Conservation (phyloP, 1,284 basidiomycete species). For the Entoloma clypeatum region DNA sequence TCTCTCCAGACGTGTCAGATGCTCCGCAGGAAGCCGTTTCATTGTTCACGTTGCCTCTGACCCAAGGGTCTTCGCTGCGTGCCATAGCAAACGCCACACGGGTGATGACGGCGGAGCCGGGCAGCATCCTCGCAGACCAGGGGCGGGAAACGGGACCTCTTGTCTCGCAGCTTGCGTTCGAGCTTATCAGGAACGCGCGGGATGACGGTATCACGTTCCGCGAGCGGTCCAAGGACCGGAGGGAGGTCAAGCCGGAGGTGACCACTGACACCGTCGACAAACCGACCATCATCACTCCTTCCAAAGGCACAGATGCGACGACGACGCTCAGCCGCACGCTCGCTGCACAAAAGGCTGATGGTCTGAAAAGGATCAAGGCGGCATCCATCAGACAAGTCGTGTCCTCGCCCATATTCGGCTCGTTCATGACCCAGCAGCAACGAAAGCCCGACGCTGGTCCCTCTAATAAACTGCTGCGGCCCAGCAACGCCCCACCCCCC, state of each 20-base stretch:
- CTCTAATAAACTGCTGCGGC: conserved; percentile 17
- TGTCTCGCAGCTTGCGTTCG: conserved; percentile 64
- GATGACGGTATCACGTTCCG: conserved; percentile 61
- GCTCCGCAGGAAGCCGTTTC: conserved; percentile 16
- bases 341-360: conserved; percentile 30
- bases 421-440: conserved; percentile 52
- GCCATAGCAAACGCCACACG: conserved; percentile 84
- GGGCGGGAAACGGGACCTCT: conserved; percentile 59
- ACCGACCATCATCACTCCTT: conserved; percentile 36
- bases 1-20: conserved; percentile 31
- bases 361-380: conserved; percentile 34
- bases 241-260: conserved; percentile 29
- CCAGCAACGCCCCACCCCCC: too few relatives aligned
- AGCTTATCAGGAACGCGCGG: conserved; percentile 69
- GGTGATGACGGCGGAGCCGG: conserved; percentile 79
- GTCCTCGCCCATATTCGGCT: conserved; percentile 54
- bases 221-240: conserved; percentile 46
- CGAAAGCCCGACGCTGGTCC: conserved; percentile 36
- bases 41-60: conserved; percentile 29
- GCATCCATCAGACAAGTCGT: conserved; percentile 22
- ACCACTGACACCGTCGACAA: conserved; percentile 28
- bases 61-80: conserved; percentile 61
- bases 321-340: conserved; percentile 43
- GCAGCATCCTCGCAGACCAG: conserved; percentile 69
- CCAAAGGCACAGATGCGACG: conserved; percentile 40